These are phyloP conservation scores for Insectozyma bohioensis DNA, from an alignment of 1,139 yeast genomes.

Conservation along the genomic window DNA sequence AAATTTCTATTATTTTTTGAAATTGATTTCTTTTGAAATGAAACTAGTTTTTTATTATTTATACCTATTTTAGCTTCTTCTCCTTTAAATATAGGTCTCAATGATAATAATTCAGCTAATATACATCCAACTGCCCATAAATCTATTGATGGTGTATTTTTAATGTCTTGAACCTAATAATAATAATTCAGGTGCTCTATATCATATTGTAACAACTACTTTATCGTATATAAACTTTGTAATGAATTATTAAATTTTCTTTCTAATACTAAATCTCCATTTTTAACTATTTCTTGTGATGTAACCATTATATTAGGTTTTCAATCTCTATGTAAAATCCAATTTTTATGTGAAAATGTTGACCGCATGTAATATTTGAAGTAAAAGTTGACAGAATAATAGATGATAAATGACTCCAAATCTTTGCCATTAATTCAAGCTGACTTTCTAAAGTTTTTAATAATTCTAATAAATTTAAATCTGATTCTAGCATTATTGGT, in stretches of 20 bases:
- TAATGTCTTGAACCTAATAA: slow-evolving; percentile 91
- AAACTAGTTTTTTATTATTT: slow-evolving; percentile 79
- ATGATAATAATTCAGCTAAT: slow-evolving; percentile 82
- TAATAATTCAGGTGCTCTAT: slow-evolving; percentile 91
- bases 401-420: no score
- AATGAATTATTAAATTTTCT: slow-evolving; percentile 85
- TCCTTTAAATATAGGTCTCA: slow-evolving; percentile 93
- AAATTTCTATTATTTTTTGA: slow-evolving; percentile 82
- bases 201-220: slow-evolving; percentile 98
- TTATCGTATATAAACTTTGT: slow-evolving; percentile 91
- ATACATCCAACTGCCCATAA: slow-evolving; percentile 98
- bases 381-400: no score
- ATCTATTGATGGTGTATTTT: slow-evolving; percentile 92
- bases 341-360: slow-evolving; percentile 88
- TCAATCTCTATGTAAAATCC: slow-evolving; percentile 90
- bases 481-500: no score
- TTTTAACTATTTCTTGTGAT: slow-evolving; percentile 81
- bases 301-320: slow-evolving; percentile 99
- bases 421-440: no score
- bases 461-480: no score
- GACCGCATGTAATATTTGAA: slow-evolving; percentile 90
- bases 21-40: slow-evolving; percentile 95
- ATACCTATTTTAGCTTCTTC: slow-evolving; percentile 94
- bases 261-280: slow-evolving; percentile 95
- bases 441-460: no score